phyloP scores from a whole-genome alignment of 192 early-diverging fungal species.

The Rhizophagus sp. region DNA sequence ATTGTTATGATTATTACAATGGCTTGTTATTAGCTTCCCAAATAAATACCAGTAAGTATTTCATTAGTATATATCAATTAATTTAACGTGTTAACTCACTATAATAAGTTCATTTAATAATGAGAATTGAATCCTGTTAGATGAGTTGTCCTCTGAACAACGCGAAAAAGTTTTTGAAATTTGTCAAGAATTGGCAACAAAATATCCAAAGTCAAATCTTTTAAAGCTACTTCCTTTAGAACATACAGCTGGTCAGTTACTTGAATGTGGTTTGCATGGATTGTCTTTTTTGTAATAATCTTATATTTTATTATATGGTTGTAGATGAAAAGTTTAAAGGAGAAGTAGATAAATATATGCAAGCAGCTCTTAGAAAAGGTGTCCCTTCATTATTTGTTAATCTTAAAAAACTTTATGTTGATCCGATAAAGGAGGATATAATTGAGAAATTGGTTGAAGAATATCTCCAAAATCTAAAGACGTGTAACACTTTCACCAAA shows the following conservation, averaged over 20 bases:
- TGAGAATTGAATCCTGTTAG: constrained; percentile 4
- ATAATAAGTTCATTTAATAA: background rate
- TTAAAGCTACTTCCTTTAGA: constrained; percentile 77
- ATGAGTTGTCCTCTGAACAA: constrained; percentile 33
- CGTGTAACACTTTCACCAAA: constrained; percentile 16
- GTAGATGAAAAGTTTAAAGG: constrained; percentile 58
- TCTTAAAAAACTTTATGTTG: constrained; percentile 70
- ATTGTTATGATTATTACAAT: constrained; percentile 70
- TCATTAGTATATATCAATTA: background rate
- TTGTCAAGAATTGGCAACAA: constrained; percentile 49
- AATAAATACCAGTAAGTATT: constrained; percentile 49
- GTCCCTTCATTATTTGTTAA: constrained; percentile 91
- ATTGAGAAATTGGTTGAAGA: constrained; percentile 70
- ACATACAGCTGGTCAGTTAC: constrained; percentile 56
- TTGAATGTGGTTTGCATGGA: too few relatives aligned
- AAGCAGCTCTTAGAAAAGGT: constrained; percentile 81
- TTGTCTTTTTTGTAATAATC: too few relatives aligned
- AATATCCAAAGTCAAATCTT: constrained; percentile 83
- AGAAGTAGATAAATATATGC: constrained; percentile 67
- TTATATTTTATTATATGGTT: background rate
- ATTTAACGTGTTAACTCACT: background rate
- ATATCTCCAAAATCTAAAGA: constrained; percentile 56
- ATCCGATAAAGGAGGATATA: constrained; percentile 63
- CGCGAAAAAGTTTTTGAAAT: constrained; percentile 35
- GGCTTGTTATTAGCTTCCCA: constrained; percentile 60